phyloP scores from a whole-genome alignment of 257 asterid species.

The Ilex aquifolium region DNA sequence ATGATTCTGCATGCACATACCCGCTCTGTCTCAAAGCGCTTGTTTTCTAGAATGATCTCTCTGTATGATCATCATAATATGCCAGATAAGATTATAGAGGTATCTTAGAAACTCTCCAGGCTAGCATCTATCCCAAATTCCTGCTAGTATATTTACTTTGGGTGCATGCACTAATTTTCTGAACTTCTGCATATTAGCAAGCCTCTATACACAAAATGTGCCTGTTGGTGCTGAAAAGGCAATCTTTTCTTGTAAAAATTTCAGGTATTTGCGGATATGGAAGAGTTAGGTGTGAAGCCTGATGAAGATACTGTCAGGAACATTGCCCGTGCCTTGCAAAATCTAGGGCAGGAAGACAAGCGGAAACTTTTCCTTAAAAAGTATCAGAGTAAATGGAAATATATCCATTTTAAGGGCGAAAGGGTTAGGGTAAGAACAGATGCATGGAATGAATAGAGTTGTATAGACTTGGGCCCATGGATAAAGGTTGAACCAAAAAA shows the following conservation, averaged over 20 bases:
- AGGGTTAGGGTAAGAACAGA: slow-evolving; percentile 53
- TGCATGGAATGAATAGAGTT: slow-evolving; percentile 15
- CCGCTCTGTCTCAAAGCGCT: slow-evolving; percentile 71
- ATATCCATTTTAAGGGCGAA: slow-evolving; percentile 82
- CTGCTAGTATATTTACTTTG: neutral
- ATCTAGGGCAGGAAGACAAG: slow-evolving; percentile 52
- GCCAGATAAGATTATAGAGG: slow-evolving; percentile 70
- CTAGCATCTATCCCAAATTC: neutral
- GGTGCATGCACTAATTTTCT: neutral
- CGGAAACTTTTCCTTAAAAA: slow-evolving; percentile 34
- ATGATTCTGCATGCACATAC: slow-evolving; percentile 60
- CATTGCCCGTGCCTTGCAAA: slow-evolving; percentile 63
- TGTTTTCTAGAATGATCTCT: slow-evolving; percentile 85
- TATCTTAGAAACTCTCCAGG: slow-evolving; percentile 6
- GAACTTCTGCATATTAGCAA: neutral
- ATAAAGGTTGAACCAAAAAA: neutral
- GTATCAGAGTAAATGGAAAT: slow-evolving; percentile 68
- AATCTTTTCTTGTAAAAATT: neutral
- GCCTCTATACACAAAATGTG: no score
- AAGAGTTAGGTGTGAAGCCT: slow-evolving; percentile 85
- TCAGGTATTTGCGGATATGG: slow-evolving; percentile 96
- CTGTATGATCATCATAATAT: slow-evolving; percentile 67
- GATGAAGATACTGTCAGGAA: slow-evolving; percentile 71
- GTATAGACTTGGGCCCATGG: neutral
- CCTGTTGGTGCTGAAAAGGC: no score